phyloP scores from a whole-genome alignment of 2,329 filamentous ascomycete species.

The Trichoderma harzianum region DNA sequence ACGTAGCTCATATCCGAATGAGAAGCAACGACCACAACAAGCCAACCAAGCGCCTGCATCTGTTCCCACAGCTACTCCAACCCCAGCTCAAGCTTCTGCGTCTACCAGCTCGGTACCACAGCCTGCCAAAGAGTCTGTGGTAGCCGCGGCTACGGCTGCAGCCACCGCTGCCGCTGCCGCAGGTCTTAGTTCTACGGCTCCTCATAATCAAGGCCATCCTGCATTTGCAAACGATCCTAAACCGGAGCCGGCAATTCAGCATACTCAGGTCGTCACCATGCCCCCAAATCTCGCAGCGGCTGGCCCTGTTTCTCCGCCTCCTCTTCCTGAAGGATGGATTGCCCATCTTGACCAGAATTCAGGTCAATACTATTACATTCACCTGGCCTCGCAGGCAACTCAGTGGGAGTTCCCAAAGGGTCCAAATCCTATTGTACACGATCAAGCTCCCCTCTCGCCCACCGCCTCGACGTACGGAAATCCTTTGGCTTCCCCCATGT shows the following conservation, averaged over 20 bases:
- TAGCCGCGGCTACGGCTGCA: slow-evolving; percentile 21
- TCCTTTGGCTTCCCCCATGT: slow-evolving; percentile 65
- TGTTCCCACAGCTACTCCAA: slow-evolving; percentile 27
- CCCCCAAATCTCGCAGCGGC: slow-evolving; percentile 40
- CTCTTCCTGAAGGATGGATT: slow-evolving; percentile 96
- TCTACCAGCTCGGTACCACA: slow-evolving; percentile 22
- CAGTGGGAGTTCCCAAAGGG: slow-evolving; percentile 99
- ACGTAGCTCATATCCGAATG: slow-evolving; percentile 66
- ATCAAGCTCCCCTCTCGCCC: slow-evolving; percentile 78
- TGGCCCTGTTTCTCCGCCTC: slow-evolving; percentile 80
- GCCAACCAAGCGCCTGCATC: slow-evolving; percentile 19
- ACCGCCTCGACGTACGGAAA: slow-evolving; percentile 74
- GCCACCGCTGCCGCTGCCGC: slow-evolving; percentile 25
- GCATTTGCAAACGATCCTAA: slow-evolving; percentile 85
- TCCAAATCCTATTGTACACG: slow-evolving; percentile 81
- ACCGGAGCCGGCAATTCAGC: slow-evolving; percentile 46
- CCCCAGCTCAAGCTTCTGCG: slow-evolving; percentile 26
- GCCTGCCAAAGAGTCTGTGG: slow-evolving; percentile 30
- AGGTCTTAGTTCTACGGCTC: slow-evolving; percentile 44
- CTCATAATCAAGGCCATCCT: slow-evolving; percentile 68
- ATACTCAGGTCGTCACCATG: slow-evolving; percentile 42
- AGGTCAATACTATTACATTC: slow-evolving; percentile 98
- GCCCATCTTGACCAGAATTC: slow-evolving; percentile 93
- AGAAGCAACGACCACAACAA: slow-evolving; percentile 63
- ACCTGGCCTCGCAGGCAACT: slow-evolving; percentile 88